A percentile compares a stretch with the other conserved stretches of the same genome.
Evolutionary conservation across 148 eudicot genomes (phyloP).

Genomic region (Vaccinium macrocarpon): DNA sequence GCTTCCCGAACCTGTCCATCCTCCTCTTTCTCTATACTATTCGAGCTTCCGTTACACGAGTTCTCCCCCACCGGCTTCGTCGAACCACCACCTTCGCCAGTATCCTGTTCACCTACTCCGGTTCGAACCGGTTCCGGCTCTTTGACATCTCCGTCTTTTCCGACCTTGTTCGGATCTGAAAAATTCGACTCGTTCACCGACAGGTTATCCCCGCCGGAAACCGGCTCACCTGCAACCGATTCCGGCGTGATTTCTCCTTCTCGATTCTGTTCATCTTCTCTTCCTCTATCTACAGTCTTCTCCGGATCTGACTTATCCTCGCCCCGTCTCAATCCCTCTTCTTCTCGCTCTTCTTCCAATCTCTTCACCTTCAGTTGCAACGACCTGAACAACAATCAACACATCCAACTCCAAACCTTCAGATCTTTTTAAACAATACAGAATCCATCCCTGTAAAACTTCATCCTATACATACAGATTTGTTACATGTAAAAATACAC

Average conservation of each 20-base stretch:
- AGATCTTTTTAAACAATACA: background rate
- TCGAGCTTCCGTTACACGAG: conserved; percentile 52
- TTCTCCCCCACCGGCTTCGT: conserved; percentile 30
- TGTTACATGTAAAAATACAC: background rate
- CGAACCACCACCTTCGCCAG: background rate
- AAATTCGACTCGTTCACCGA: conserved; percentile 36
- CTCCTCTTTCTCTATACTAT: conserved; percentile 28
- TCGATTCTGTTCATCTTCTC: conserved; percentile 17
- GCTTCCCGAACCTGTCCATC: conserved; percentile 11
- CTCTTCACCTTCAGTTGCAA: conserved; percentile 66
- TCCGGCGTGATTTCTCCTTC: conserved; percentile 19
- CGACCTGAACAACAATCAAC: conserved; percentile 38
- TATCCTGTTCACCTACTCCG: conserved; percentile 18
- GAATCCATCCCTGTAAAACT: no score
- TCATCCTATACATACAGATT: background rate
- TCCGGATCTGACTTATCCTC: conserved; percentile 26
- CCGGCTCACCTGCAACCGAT: conserved; percentile 2
- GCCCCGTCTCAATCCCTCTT: conserved; percentile 16
- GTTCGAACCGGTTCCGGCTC: conserved; percentile 10
- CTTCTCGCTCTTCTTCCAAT: conserved; percentile 61
- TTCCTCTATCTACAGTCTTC: conserved; percentile 11
- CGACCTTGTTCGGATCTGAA: conserved; percentile 22
- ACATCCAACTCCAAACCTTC: conserved; percentile 14
- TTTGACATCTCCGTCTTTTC: background rate
- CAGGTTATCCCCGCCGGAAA: conserved; percentile 17